Percentiles rank a stretch among this genome's conserved stretches.
These are phyloP conservation scores for Beauveria asiatica DNA, from an alignment of 2,329 filamentous ascomycete species.

Conservation along the genomic window DNA sequence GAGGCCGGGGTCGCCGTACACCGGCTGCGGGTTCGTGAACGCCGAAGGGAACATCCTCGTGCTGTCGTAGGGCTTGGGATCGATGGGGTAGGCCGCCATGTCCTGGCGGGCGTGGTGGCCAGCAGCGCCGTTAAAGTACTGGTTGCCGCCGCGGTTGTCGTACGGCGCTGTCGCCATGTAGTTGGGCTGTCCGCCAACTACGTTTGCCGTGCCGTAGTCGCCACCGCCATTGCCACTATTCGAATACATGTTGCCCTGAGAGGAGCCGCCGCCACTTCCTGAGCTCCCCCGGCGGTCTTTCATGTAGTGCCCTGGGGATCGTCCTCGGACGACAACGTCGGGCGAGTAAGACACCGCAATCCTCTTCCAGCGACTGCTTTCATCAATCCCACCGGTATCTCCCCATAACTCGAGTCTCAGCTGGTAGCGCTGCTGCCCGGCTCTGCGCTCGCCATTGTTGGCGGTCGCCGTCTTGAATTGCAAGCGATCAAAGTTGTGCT, in stretches of 20 bases:
- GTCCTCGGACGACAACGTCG: slow-evolving; percentile 79
- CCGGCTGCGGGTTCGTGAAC: neutral
- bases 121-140: neutral
- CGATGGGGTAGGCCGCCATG: neutral
- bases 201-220: neutral
- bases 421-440: slow-evolving; percentile 87
- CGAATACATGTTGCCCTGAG: neutral
- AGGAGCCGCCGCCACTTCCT: neutral
- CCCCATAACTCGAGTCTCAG: slow-evolving; percentile 79
- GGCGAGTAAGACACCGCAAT: slow-evolving; percentile 65
- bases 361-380: slow-evolving; percentile 52
- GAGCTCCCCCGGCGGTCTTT: slow-evolving; percentile 34
- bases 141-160: neutral
- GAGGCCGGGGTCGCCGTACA: neutral
- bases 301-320: slow-evolving; percentile 74
- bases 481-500: slow-evolving; percentile 73
- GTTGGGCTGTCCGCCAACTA: neutral
- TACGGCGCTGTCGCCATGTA: neutral
- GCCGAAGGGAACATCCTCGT: neutral
- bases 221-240: neutral
- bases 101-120: neutral
- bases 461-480: slow-evolving; percentile 92
- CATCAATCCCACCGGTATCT: slow-evolving; percentile 45
- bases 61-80: neutral
- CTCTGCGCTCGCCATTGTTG: slow-evolving; percentile 85